Evolutionary conservation across 768 basidiomycete species (phyloP), one percentile per base, ranked within the genome.

Genomic region (Mycena belliarum): DNA sequence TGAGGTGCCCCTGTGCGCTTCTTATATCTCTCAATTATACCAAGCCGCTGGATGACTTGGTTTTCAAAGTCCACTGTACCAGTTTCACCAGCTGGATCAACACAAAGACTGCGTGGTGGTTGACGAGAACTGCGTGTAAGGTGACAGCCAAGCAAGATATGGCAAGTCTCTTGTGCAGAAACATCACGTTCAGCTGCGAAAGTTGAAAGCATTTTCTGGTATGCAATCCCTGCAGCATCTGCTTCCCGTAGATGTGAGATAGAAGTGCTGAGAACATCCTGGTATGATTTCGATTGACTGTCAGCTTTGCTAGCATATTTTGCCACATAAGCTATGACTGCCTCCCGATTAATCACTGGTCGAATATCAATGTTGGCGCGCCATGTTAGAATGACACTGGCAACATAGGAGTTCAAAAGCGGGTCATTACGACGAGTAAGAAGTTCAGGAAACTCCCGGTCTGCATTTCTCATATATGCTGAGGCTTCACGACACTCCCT

Each of bases 331-430:
- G 48, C 49, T 32, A 57, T 64, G 1, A 61, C 66, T 28, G 66
- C 62, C n/a, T 66, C 56, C 16, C 52, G 41, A 48, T 57, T 67
- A 33, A 70, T 53, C 16, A 69, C 55, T 18, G 66, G 66, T 49
- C 61, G 18, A 21, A 68, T 63, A 43, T 68, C 66, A 46, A 70
- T 70, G 43, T 70, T 70, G 1, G 65, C 68, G 5, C 64, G 56
- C 68, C 66, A 70, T 11, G 49, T 49, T 3, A 70, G 44, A 26
- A 65, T 68, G 15, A 66, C 51, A 14, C 45, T 43, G 14, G 57
- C n/a, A 61, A 66, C 65, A 42, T 57, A 63, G 2, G 67, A 57
- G 38, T 69, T 68, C 3, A 69, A 38, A 40, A 68, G 24, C n/a
- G 26, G 23, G 57, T 69, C 67, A 64, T 69, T 69, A 24, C 60